Percentiles rank a stretch among this genome's conserved stretches.
phyloP scores from a whole-genome alignment of 2,329 filamentous ascomycete genomes.

The Neurospora sp. region DNA sequence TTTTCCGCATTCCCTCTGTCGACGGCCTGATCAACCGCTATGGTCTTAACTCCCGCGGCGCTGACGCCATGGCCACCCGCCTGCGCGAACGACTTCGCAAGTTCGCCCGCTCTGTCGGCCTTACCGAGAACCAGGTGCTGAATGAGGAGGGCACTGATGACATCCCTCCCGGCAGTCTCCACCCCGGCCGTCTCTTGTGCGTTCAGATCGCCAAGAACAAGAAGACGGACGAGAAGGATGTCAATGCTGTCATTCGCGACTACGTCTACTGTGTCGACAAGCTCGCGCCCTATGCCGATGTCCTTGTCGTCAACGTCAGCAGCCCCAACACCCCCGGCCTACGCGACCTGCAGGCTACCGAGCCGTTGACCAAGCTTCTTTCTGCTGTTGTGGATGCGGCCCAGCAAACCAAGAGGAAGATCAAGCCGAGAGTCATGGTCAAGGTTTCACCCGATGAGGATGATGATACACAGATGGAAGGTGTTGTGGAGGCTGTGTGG shows the following conservation, averaged over 20 bases:
- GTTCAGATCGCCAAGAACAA: conserved; percentile 99
- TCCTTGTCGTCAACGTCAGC: conserved; percentile 96
- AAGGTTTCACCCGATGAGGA: conserved; percentile 97
- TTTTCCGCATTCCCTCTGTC: conserved; percentile 76
- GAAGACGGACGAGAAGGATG: conserved; percentile 73
- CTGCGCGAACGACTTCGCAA: conserved; percentile 68
- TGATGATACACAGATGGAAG: conserved; percentile 70
- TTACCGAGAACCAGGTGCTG: conserved; percentile 65
- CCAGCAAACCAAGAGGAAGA: conserved; percentile 55
- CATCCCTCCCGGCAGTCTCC: conserved; percentile 75
- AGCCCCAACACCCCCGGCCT: conserved; percentile 93
- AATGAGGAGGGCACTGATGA: conserved; percentile 54
- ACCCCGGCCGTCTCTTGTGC: conserved; percentile 65
- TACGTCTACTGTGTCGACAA: conserved; percentile 86
- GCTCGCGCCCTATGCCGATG: conserved; percentile 80
- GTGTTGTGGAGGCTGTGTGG: conserved; percentile 80
- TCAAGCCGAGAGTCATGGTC: conserved; percentile 81
- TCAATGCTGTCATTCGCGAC: conserved; percentile 67
- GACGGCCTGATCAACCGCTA: conserved; percentile 92
- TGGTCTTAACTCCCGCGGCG: conserved; percentile 85
- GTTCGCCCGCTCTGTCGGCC: conserved; percentile 62
- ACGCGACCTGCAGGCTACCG: conserved; percentile 74
- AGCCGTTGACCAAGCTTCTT: conserved; percentile 72
- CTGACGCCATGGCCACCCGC: conserved; percentile 73
- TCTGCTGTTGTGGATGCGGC: conserved; percentile 76